Evolutionary conservation across 495 filamentous ascomycete species (phyloP).

Genomic region (Baudoinia panamericana): DNA sequence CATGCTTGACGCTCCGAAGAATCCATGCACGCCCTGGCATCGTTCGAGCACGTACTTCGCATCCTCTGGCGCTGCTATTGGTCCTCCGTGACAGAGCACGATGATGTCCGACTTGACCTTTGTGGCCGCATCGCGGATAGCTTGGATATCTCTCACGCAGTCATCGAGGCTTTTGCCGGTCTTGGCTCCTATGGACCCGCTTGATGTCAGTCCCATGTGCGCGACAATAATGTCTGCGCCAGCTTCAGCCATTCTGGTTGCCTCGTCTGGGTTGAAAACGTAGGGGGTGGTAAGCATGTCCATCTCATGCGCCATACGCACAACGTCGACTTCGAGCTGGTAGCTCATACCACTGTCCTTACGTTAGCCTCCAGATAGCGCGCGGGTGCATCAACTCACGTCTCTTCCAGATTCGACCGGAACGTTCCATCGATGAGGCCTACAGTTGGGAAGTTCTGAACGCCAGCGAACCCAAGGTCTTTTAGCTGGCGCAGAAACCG

Average conservation of each 20-base stretch:
- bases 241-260: conserved; percentile 43
- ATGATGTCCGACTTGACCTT: conserved; percentile 44
- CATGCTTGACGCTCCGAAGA: conserved; percentile 60
- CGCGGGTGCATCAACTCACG: no score
- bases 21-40: conserved; percentile 51
- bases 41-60: conserved; percentile 47
- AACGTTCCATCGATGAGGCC: conserved; percentile 57
- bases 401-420: conserved; percentile 53
- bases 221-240: conserved; percentile 57
- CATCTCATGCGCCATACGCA: conserved; percentile 40
- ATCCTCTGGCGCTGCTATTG: conserved; percentile 49
- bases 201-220: conserved; percentile 56
- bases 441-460: conserved; percentile 54
- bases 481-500: conserved; percentile 44
- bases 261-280: conserved; percentile 50
- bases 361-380: no score
- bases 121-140: conserved; percentile 46
- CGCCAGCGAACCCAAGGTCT: conserved; percentile 48
- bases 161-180: conserved; percentile 49
- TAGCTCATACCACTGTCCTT: conserved; percentile 47
- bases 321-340: conserved; percentile 49
- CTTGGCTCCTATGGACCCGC: conserved; percentile 48
- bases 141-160: conserved; percentile 45
- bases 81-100: conserved; percentile 57
- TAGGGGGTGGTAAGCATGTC: conserved; percentile 56